These are phyloP conservation scores for Chlorencoelia australis DNA, from an alignment of 2,329 filamentous ascomycete species.

Conservation along the genomic window DNA sequence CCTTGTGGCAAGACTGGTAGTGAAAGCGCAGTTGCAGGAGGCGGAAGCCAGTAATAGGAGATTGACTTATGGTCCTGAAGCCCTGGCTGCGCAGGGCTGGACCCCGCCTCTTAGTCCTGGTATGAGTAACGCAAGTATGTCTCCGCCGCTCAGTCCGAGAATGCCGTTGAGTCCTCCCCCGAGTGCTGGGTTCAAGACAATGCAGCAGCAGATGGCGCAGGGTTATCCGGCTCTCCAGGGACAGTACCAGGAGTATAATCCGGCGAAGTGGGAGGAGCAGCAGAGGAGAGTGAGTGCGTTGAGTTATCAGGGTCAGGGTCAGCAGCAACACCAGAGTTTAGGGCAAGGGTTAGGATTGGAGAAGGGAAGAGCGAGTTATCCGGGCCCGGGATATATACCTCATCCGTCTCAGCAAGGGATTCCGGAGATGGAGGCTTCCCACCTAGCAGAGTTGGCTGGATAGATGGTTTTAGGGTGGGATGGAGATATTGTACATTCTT, in stretches of 20 bases:
- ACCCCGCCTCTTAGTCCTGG: conserved; percentile 4
- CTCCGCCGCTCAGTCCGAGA: not conserved
- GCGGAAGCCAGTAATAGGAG: not conserved
- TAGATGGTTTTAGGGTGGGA: too few species aligned
- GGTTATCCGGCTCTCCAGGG: too few species aligned
- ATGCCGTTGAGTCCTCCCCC: conserved; percentile 1
- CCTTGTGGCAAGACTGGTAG: conserved; percentile 53
- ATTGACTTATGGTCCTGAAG: not conserved
- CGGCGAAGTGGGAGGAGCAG: conserved; percentile 4
- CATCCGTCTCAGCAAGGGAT: too few species aligned
- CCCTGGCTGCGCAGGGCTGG: not conserved
- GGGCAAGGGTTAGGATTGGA: too few species aligned
- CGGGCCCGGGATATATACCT: too few species aligned
- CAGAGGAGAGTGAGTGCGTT: too few species aligned
- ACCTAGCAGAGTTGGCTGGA: too few species aligned
- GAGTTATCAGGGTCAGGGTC: too few species aligned
- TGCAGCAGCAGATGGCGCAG: conserved; percentile 3
- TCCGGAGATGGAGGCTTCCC: too few species aligned
- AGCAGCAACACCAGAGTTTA: not conserved
- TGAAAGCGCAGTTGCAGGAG: conserved; percentile 33
- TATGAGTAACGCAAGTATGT: not conserved
- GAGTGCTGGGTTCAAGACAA: conserved; percentile 1
- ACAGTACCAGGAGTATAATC: too few species aligned
- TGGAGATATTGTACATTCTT: too few species aligned
- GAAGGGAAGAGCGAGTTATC: too few species aligned